A percentile compares a stretch with the other conserved stretches of the same genome.
Conservation (phyloP, 768 basidiomycete genomes). For the Thelephora ganbajun region DNA sequence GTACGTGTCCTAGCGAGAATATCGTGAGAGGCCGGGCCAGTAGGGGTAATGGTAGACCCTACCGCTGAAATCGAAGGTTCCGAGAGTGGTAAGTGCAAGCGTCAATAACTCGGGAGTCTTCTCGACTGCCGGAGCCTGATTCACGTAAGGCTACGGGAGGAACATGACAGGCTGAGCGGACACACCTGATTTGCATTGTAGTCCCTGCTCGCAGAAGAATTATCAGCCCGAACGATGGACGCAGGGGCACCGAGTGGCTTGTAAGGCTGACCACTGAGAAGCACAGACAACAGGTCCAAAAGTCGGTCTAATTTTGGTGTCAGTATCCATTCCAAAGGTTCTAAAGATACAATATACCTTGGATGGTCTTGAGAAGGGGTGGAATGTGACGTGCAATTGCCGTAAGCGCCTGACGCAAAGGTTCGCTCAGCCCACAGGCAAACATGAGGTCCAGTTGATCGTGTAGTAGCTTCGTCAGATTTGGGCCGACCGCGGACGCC, state of each 20-base stretch:
- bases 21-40: constrained; percentile 2
- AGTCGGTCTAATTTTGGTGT: constrained; percentile 52
- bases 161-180: background rate
- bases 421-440: constrained; percentile 82
- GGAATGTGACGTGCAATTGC: constrained; percentile 81
- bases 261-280: constrained; percentile 75
- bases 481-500: constrained; percentile 87
- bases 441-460: constrained; percentile 97
- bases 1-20: constrained; percentile 55
- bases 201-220: constrained; percentile 34
- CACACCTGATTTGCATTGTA: constrained; percentile 33
- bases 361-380: constrained; percentile 81
- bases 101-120: constrained; percentile 60
- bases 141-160: background rate
- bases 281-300: constrained; percentile 69
- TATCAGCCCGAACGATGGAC: constrained; percentile 40
- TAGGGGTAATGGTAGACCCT: constrained; percentile 8
- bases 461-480: constrained; percentile 88
- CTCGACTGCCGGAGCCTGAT: constrained; percentile 30
- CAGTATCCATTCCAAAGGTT: background rate
- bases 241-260: constrained; percentile 78
- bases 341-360: constrained; percentile 36
- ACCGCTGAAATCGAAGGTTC: constrained; percentile 93
- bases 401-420: constrained; percentile 70
- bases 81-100: constrained; percentile 76